Conservation (phyloP, 129 eudicot genomes). For the Smallanthus sonchifolius region DNA sequence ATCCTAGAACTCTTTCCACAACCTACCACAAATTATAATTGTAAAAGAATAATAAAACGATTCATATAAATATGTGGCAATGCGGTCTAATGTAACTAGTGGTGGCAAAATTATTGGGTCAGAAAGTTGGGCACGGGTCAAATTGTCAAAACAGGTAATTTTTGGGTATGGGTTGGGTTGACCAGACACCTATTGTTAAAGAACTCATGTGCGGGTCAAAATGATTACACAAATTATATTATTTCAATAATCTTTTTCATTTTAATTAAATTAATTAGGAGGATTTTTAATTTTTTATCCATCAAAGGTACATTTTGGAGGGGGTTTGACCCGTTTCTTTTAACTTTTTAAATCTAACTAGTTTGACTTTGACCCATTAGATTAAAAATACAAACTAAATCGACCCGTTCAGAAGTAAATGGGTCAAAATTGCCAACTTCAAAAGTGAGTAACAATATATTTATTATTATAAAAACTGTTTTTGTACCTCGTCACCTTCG, state of each 20-base stretch:
- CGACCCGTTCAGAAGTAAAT: not conserved
- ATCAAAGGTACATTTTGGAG: not conserved
- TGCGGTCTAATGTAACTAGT: not conserved
- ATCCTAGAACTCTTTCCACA: conserved; percentile 91
- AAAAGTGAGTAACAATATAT: not conserved
- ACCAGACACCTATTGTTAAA: not conserved
- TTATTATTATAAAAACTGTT: not conserved
- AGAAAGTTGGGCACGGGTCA: not conserved
- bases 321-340: not conserved
- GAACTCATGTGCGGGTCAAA: not conserved
- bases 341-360: not conserved
- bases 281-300: not conserved
- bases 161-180: not conserved
- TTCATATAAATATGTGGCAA: too few species aligned
- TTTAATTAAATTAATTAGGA: not conserved
- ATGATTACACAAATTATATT: not conserved
- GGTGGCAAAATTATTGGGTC: not conserved
- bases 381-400: not conserved
- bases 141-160: not conserved
- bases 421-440: not conserved
- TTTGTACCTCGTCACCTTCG: conserved; percentile 94
- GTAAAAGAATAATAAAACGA: not conserved
- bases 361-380: not conserved
- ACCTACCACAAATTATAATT: conserved; percentile 64
- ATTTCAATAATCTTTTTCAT: not conserved